These are phyloP conservation scores for Nepenthes gracilis DNA, from an alignment of 148 eudicot species.

Conservation along the genomic window DNA sequence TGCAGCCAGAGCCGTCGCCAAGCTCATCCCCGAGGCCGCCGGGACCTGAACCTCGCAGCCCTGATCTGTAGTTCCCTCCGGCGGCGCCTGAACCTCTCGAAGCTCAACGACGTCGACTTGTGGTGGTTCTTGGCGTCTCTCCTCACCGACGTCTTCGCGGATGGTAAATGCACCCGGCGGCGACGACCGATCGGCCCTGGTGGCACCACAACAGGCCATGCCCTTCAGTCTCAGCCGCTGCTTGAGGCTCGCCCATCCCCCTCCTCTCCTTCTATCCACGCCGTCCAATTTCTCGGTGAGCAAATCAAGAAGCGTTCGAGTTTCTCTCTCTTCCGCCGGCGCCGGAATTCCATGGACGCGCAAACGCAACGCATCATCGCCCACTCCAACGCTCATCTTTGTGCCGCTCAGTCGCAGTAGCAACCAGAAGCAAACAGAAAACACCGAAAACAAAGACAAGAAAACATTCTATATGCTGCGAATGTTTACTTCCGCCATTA, in stretches of 20 bases:
- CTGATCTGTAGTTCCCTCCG: not conserved
- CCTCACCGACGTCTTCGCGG: constrained; percentile 14
- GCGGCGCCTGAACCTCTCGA: too few species aligned
- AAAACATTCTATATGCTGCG: not conserved
- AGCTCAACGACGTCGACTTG: not conserved
- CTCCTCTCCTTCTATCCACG: constrained; percentile 16
- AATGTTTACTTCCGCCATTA: not conserved
- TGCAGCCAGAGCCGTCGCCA: constrained; percentile 67
- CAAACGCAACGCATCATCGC: not conserved
- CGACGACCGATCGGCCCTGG: constrained; percentile 17
- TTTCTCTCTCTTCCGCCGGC: constrained; percentile 6
- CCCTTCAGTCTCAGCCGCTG: constrained; percentile 58
- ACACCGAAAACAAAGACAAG: too few species aligned
- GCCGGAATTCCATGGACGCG: constrained; percentile 2
- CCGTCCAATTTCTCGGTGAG: constrained; percentile 58
- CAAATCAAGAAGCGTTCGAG: constrained; percentile 46
- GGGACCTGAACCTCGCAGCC: not conserved
- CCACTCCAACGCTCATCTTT: not conserved
- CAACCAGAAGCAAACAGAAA: too few species aligned
- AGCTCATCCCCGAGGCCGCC: constrained; percentile 34
- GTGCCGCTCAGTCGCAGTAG: constrained; percentile 6
- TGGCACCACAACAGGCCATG: constrained; percentile 53
- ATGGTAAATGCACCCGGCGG: not conserved
- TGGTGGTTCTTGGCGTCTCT: not conserved
- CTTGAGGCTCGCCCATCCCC: constrained; percentile 31